Evolutionary conservation across 257 asterid genomes (phyloP).

Genomic region (Fraxinus americana): DNA sequence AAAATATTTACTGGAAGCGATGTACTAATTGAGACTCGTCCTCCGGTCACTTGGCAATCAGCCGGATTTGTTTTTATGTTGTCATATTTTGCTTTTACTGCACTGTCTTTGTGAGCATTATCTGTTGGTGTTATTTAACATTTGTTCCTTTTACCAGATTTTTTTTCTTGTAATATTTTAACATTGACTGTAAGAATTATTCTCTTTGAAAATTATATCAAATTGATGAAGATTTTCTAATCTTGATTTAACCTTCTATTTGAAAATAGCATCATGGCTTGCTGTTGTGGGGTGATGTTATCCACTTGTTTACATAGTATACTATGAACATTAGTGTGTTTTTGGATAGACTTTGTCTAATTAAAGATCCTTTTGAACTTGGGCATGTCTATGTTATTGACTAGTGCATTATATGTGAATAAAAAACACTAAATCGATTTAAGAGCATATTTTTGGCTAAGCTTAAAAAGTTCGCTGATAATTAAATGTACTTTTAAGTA

Average conservation of each 20-base stretch:
- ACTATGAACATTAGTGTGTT: no score
- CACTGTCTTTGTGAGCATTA: no score
- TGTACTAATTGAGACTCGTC: not conserved
- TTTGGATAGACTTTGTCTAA: not conserved
- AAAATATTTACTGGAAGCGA: not conserved
- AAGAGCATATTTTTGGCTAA: not conserved
- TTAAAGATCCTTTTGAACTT: no score
- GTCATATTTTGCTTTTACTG: not conserved
- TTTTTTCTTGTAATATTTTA: no score
- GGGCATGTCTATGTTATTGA: not conserved
- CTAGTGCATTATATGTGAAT: not conserved
- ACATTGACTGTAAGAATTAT: no score
- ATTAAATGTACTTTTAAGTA: no score
- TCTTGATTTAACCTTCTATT: not conserved
- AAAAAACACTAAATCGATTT: constrained; percentile 14
- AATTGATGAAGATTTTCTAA: no score
- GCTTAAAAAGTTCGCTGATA: not conserved
- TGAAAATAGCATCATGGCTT: not conserved
- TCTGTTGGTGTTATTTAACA: not conserved
- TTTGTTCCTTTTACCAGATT: not conserved
- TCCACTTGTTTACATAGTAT: not conserved
- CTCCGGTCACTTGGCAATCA: not conserved
- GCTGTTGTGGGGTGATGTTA: not conserved
- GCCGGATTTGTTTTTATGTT: not conserved
- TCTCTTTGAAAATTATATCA: not conserved